Base-by-base conservation (phyloP, 306 rosid genomes). In the Quercus alba region DNA sequence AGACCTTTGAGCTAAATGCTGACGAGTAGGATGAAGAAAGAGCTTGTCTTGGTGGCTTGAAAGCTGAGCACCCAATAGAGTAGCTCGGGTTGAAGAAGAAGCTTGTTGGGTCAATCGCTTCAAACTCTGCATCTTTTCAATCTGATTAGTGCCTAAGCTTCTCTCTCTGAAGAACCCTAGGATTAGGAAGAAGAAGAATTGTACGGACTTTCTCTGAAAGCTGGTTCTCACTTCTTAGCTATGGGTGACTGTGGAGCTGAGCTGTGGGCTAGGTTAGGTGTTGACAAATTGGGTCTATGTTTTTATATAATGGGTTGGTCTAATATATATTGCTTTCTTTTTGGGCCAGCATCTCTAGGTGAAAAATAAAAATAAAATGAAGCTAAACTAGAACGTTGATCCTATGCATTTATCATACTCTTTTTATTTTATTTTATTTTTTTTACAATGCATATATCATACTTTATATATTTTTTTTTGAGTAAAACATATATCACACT, bases 1-100 rank as follows among this genome's bases (percentile, higher is more conserved):
- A 74, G 86, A 85, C 82, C 82, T 83, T 75, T 81, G 96, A 88
- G 95, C 81, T 23, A 91, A 90, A 86, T 86, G 86, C 35, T 75
- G 84, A 23, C 70, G 84, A 23, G 87, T 76, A 59, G 89, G 88
- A 80, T 85, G 82, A 49, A 85, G 72, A 56, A 68, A 58, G 55
- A 79, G 55, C 62, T 74, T 80, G 64, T 87, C 85, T 8, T 67
- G 72, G 33, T 52, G 83, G 68, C 76, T 72, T 80, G 59, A 20
- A 70, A 63, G 55, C 67, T 82, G 81, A 18, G 77, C 81, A 75
- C 81, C 63, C 26, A 73, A 52, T 4, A 88, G 31, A 3, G 90
- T 86, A 78, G 88, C 73, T 80, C 86, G 82, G 38, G 73, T 73
- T 31, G 56, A 25, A 19, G 51, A 25, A 19, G 66, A 82, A 75